phyloP scores from a whole-genome alignment of 305 asterid genomes.

The Petunia hybrid region DNA sequence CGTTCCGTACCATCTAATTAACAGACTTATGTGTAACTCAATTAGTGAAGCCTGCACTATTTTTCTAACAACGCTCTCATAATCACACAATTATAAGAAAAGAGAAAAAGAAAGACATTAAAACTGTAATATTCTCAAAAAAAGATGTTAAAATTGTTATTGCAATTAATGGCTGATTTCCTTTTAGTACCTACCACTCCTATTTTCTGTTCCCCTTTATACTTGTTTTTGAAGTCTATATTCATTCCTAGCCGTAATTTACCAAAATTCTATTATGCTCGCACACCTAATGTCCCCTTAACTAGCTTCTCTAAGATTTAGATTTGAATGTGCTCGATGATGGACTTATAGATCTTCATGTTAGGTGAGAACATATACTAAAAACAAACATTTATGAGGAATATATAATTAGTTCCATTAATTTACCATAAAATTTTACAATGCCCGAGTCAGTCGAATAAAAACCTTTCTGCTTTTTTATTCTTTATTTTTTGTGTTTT shows the following conservation, averaged over 20 bases:
- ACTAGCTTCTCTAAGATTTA: background rate
- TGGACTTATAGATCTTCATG: background rate
- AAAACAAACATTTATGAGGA: background rate
- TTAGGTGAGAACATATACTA: background rate
- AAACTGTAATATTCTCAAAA: too few relatives aligned
- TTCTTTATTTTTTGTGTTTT: background rate
- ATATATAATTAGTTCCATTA: constrained; percentile 7
- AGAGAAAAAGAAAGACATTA: background rate
- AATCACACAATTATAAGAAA: background rate
- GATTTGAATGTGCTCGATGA: background rate
- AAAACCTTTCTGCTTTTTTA: background rate
- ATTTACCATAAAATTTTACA: background rate
- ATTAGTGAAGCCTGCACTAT: background rate
- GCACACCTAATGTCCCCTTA: background rate
- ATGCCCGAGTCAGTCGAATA: background rate
- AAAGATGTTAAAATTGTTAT: background rate
- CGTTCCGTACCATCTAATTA: background rate
- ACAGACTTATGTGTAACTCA: too few relatives aligned
- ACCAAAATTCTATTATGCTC: background rate
- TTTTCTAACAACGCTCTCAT: background rate
- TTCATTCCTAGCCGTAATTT: background rate
- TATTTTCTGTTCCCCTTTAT: background rate
- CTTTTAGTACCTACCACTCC: background rate
- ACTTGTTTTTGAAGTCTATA: background rate
- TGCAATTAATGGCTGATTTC: constrained; percentile 2